phyloP scores from a whole-genome alignment of 805 yeast genomes.

The Candida taoyuanica region DNA sequence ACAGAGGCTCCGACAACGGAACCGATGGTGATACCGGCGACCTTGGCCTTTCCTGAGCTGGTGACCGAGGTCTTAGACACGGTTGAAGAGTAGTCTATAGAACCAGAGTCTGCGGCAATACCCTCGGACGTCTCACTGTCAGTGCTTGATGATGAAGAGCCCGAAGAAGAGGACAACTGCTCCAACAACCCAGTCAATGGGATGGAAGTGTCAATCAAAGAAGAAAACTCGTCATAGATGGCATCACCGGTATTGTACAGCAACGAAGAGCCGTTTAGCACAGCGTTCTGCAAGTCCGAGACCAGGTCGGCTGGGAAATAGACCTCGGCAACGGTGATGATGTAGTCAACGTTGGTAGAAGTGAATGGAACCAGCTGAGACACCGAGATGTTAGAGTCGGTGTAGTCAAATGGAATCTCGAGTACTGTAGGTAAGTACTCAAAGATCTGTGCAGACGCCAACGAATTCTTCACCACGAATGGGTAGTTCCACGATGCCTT shows the following conservation, averaged over 20 bases:
- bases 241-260: slow-evolving; percentile 57
- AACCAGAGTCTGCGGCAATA: slow-evolving; percentile 22
- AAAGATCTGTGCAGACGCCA: slow-evolving; percentile 81
- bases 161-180: slow-evolving; percentile 7
- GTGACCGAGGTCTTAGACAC: slow-evolving; percentile 14
- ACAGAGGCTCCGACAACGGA: slow-evolving; percentile 71
- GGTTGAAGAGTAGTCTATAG: slow-evolving; percentile 28
- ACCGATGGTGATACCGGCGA: slow-evolving; percentile 81
- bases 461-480: slow-evolving; percentile 66
- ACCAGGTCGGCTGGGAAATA: slow-evolving; percentile 64
- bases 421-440: slow-evolving; percentile 78
- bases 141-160: slow-evolving; percentile 16
- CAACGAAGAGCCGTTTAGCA: slow-evolving; percentile 48
- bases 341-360: slow-evolving; percentile 49
- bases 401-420: slow-evolving; percentile 50
- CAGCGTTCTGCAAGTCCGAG: slow-evolving; percentile 40
- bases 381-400: slow-evolving; percentile 47
- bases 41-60: slow-evolving; percentile 31
- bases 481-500: slow-evolving; percentile 76
- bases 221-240: slow-evolving; percentile 53
- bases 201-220: slow-evolving; percentile 66
- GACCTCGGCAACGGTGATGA: slow-evolving; percentile 84
- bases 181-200: slow-evolving; percentile 46
- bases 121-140: slow-evolving; percentile 8
- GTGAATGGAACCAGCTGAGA: slow-evolving; percentile 72